Evolutionary conservation across 1,284 basidiomycete species (phyloP), one percentile per base, ranked within the genome.

Genomic region (Apiotrichum akiyoshidainum): DNA sequence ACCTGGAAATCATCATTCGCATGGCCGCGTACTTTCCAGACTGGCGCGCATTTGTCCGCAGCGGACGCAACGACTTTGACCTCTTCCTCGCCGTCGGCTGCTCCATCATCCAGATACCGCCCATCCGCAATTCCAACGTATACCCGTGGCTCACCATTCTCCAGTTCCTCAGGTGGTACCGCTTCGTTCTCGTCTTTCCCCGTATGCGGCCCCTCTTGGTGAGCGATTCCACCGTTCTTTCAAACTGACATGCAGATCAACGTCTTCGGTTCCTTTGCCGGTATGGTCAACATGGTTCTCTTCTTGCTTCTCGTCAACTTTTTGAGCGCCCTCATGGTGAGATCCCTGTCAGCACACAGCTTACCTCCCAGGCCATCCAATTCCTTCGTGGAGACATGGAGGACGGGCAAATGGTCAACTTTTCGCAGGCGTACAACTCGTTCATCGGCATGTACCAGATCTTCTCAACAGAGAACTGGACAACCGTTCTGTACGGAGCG

Each of bases 381-480:
- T 72, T 82, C 8, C 75, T 83, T 35, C 86, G 92, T 21, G 94
- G 94, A 1, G 91, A 97, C 71, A 70, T 58, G 39, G 60, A 64
- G 7, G 34, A 57, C 16, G 80, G 79, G 26, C 68, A 78, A 11
- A 66, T 69, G 31, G 87, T 93, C 81, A 90, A 89, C 64, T 98
- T 94, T 76, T 87, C 88, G n/a, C 86, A 93, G 67, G 80, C 92
- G 6, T 95, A 86, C 81, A 94, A 91, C 71, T 81, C 90, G 0
- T 98, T 95, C 75, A 78, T 98, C 21, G 92, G 85, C 9, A 84
- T 95, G 72, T 99, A 96, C 73, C 83, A 83, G 75, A 82, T 98
- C 8, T 92, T 94, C 79, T 92, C 93, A 0, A 92, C 92, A 0
- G 95, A 99, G 76, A 90, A 98, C 74, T 99, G 95, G 95, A 90